A percentile compares a stretch with the other conserved stretches of the same genome.
These are phyloP conservation scores for Phycomyces blakesleeanus DNA, from an alignment of 192 early-diverging fungal species.

Conservation along the genomic window DNA sequence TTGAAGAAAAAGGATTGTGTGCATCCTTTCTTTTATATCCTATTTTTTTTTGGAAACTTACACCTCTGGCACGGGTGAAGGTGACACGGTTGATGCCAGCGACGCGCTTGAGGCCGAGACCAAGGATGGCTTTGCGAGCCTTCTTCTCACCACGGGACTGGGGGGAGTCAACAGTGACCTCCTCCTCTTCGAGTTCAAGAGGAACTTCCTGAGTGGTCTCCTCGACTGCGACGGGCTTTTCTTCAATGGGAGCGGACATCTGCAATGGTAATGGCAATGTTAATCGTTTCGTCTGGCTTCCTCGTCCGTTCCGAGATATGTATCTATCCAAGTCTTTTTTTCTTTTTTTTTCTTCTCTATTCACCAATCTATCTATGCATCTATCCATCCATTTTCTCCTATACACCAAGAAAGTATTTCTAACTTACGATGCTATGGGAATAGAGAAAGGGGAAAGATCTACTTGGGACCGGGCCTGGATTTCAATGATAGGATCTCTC, in stretches of 20 bases:
- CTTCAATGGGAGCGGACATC: slow-evolving; percentile 27
- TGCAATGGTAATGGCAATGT: neutral
- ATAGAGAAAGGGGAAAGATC: too few species aligned
- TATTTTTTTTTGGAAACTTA: slow-evolving; percentile 33
- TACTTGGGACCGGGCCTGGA: too few species aligned
- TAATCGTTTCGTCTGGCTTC: too few species aligned
- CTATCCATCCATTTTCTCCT: slow-evolving; percentile 9
- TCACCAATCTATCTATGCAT: neutral
- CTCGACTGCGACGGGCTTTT: slow-evolving; percentile 19
- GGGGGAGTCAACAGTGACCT: slow-evolving; percentile 29
- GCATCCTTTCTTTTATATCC: neutral
- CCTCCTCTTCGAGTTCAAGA: slow-evolving; percentile 14
- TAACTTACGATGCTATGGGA: too few species aligned
- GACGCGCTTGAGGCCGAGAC: slow-evolving; percentile 87
- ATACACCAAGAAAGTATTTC: too few species aligned
- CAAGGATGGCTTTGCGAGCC: slow-evolving; percentile 93
- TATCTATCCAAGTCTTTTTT: neutral
- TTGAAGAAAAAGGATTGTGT: too few species aligned
- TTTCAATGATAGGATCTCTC: too few species aligned
- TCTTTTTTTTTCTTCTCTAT: neutral
- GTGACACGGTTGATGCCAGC: slow-evolving; percentile 85
- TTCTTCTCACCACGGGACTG: slow-evolving; percentile 90
- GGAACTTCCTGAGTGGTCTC: too few species aligned
- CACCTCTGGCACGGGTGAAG: slow-evolving; percentile 77
- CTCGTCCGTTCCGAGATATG: neutral